phyloP scores from a whole-genome alignment of 306 rosid genomes.

The Mucuna pruriens region DNA sequence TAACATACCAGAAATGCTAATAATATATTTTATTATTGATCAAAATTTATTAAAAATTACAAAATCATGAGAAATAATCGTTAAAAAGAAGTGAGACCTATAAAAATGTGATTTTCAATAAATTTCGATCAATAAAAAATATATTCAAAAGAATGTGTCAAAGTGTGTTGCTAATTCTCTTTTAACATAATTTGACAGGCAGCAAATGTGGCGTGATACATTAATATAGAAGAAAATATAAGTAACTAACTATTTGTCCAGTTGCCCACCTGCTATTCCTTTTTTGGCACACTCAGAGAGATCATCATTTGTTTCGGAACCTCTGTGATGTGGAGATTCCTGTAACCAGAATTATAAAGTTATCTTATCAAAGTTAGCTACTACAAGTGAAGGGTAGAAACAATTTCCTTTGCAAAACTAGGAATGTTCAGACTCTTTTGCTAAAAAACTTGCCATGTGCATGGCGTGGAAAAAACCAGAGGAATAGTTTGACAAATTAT shows the following conservation, averaged over 20 bases:
- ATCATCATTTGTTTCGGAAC: conserved; percentile 54
- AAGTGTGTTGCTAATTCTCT: no score
- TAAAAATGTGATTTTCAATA: no score
- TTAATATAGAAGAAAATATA: not conserved
- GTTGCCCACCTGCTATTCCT: conserved; percentile 82
- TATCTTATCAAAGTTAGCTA: conserved; percentile 21
- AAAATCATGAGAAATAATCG: no score
- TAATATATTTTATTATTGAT: no score
- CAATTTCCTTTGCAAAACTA: not conserved
- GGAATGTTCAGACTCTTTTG: not conserved
- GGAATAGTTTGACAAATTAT: not conserved
- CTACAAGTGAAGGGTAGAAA: conserved; percentile 6
- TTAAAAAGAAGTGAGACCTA: no score
- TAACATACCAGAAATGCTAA: no score
- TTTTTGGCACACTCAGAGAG: conserved; percentile 92
- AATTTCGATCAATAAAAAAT: no score
- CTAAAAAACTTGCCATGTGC: not conserved
- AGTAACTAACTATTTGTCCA: conserved; percentile 17
- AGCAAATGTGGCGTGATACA: not conserved
- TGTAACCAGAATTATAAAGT: conserved; percentile 42
- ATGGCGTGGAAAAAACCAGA: not conserved
- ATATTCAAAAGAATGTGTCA: no score
- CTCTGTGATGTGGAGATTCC: conserved; percentile 59
- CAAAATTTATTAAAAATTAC: no score
- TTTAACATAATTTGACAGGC: conserved; percentile 3